A percentile compares a stretch with the other conserved stretches of the same genome.
phyloP scores from a whole-genome alignment of 1,139 yeast species.

The Kodamaea sp. region DNA sequence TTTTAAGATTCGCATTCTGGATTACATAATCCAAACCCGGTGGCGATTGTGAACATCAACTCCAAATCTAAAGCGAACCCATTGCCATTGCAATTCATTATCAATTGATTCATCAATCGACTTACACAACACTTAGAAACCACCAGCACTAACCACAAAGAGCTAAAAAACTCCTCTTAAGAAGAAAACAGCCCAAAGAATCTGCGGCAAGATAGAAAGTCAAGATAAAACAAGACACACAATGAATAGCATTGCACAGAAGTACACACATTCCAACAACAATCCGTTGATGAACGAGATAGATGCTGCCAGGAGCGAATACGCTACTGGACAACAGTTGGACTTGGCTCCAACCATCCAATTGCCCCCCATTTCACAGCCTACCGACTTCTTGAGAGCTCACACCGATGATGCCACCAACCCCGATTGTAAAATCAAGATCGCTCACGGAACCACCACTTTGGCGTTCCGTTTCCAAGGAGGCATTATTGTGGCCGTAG shows the following conservation, averaged over 20 bases:
- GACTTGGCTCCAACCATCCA: conserved; percentile 65
- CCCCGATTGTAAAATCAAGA: conserved; percentile 92
- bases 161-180: too few species aligned
- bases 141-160: too few species aligned
- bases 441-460: conserved; percentile 98
- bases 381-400: conserved; percentile 94
- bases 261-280: conserved; percentile 35
- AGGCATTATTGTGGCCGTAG: conserved; percentile 95
- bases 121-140: too few species aligned
- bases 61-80: too few species aligned
- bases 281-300: conserved; percentile 33
- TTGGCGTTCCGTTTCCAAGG: conserved; percentile 94
- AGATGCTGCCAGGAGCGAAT: conserved; percentile 25
- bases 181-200: too few species aligned
- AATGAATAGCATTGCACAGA: conserved; percentile 47
- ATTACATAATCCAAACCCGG: too few species aligned
- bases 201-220: too few species aligned
- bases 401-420: conserved; percentile 93
- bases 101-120: too few species aligned
- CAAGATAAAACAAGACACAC: too few species aligned
- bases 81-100: too few species aligned
- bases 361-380: conserved; percentile 85
- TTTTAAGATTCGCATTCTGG: too few species aligned
- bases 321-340: conserved; percentile 27
- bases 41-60: too few species aligned